phyloP scores from a whole-genome alignment of 2,329 filamentous ascomycete species.

The Periconia sp. region DNA sequence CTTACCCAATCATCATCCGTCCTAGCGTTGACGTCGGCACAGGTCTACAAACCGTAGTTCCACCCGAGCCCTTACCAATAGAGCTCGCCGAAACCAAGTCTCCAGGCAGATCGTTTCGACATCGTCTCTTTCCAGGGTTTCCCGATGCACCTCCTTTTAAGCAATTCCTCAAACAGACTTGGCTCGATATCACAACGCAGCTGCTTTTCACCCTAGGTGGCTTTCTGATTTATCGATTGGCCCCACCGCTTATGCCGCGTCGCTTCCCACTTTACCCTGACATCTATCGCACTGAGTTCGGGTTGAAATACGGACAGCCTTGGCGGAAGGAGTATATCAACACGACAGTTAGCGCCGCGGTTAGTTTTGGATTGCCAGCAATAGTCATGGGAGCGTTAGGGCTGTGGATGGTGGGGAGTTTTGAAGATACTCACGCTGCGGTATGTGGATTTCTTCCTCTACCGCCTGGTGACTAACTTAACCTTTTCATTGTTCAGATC shows the following conservation, averaged over 20 bases:
- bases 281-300: slow-evolving; percentile 37
- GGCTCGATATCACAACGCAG: slow-evolving; percentile 68
- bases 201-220: slow-evolving; percentile 61
- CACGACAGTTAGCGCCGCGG: slow-evolving; percentile 65
- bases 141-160: too few species aligned
- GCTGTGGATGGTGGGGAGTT: slow-evolving; percentile 53
- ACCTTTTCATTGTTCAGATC: slow-evolving; percentile 13
- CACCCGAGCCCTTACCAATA: too few species aligned
- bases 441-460: slow-evolving; percentile 18
- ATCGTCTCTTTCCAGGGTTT: too few species aligned
- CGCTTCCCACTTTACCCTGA: slow-evolving; percentile 52
- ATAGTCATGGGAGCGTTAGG: slow-evolving; percentile 64
- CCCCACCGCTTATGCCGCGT: slow-evolving; percentile 60
- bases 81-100: too few species aligned
- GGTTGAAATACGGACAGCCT: slow-evolving; percentile 62
- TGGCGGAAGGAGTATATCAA: slow-evolving; percentile 69
- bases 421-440: slow-evolving; percentile 61
- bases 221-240: slow-evolving; percentile 25
- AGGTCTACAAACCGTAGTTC: too few species aligned
- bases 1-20: too few species aligned
- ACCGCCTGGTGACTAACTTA: too few species aligned
- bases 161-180: slow-evolving; percentile 14
- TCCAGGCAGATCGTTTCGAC: too few species aligned
- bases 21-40: too few species aligned
- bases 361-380: slow-evolving; percentile 65